Evolutionary conservation across 2,329 filamentous ascomycete species (phyloP).

Genomic region (Clonostachys rosea): DNA sequence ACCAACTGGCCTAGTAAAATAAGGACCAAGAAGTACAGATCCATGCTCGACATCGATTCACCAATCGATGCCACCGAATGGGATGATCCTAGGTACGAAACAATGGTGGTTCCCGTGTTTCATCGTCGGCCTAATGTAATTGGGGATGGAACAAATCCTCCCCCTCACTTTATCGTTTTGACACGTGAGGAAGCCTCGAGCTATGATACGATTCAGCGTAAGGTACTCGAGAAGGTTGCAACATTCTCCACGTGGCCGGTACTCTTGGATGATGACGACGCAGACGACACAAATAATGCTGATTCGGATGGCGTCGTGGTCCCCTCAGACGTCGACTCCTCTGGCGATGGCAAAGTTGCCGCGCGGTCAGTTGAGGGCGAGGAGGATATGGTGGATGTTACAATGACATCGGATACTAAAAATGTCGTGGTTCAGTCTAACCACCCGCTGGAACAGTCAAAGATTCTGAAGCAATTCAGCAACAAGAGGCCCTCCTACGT

Average conservation of each 20-base stretch:
- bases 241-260: slow-evolving; percentile 69
- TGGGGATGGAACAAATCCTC: slow-evolving; percentile 23
- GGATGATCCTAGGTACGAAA: slow-evolving; percentile 59
- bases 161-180: slow-evolving; percentile 70
- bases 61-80: slow-evolving; percentile 41
- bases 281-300: slow-evolving; percentile 42
- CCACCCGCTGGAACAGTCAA: slow-evolving; percentile 10
- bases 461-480: slow-evolving; percentile 41
- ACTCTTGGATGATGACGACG: slow-evolving; percentile 23
- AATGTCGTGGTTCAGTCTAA: slow-evolving; percentile 1
- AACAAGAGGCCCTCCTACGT: slow-evolving; percentile 44
- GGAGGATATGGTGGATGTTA: slow-evolving; percentile 86
- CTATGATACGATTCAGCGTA: slow-evolving; percentile 71
- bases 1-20: slow-evolving; percentile 68
- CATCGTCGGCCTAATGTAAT: slow-evolving; percentile 44
- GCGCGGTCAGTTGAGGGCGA: slow-evolving; percentile 81
- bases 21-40: slow-evolving; percentile 38
- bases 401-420: slow-evolving; percentile 47
- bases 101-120: slow-evolving; percentile 66
- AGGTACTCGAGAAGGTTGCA: slow-evolving; percentile 71
- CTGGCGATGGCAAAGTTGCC: slow-evolving; percentile 65
- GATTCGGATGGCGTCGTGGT: slow-evolving; percentile 68
- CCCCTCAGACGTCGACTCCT: slow-evolving; percentile 59
- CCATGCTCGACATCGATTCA: slow-evolving; percentile 43
- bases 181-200: slow-evolving; percentile 63